Evolutionary conservation across 495 filamentous ascomycete species (phyloP).

Genomic region (Talaromyces trachyspermus): DNA sequence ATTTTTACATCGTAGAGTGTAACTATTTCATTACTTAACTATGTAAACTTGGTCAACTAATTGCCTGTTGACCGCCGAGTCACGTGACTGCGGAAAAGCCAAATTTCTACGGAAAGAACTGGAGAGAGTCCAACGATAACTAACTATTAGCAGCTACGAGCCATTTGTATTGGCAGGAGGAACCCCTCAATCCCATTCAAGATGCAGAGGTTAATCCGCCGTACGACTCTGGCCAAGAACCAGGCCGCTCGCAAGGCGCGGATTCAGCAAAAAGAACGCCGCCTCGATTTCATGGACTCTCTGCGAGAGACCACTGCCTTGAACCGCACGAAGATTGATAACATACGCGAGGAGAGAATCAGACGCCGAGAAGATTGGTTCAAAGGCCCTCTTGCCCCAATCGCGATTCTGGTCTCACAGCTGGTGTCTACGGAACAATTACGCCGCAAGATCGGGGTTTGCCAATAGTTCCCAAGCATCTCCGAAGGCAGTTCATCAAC

Average conservation of each 20-base stretch:
- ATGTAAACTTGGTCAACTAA: too few relatives aligned
- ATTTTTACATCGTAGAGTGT: too few relatives aligned
- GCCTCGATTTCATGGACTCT: slow-evolving; percentile 21
- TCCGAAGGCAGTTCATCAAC: slow-evolving; percentile 51
- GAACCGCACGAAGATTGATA: slow-evolving; percentile 25
- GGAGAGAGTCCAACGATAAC: too few relatives aligned
- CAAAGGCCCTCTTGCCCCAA: slow-evolving; percentile 67
- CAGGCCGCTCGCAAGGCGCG: slow-evolving; percentile 43
- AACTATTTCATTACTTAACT: too few relatives aligned
- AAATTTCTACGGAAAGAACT: slow-evolving; percentile 7
- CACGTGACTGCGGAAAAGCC: slow-evolving; percentile 1
- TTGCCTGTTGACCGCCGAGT: background rate
- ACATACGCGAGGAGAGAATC: slow-evolving; percentile 22
- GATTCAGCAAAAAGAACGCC: slow-evolving; percentile 36
- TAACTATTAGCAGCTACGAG: too few relatives aligned
- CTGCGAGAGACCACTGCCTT: slow-evolving; percentile 28
- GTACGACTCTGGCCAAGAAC: slow-evolving; percentile 58
- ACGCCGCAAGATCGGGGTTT: slow-evolving; percentile 29
- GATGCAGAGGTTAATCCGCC: slow-evolving; percentile 72
- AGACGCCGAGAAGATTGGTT: slow-evolving; percentile 62
- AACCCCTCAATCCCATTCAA: slow-evolving; percentile 17
- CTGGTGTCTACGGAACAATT: slow-evolving; percentile 43
- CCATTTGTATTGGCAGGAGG: too few relatives aligned
- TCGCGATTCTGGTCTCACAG: slow-evolving; percentile 51
- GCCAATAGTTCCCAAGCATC: slow-evolving; percentile 30